Evolutionary conservation across 495 filamentous ascomycete genomes (phyloP), one percentile per base, ranked within the genome.

Genomic region (Penicillium diatomitis): DNA sequence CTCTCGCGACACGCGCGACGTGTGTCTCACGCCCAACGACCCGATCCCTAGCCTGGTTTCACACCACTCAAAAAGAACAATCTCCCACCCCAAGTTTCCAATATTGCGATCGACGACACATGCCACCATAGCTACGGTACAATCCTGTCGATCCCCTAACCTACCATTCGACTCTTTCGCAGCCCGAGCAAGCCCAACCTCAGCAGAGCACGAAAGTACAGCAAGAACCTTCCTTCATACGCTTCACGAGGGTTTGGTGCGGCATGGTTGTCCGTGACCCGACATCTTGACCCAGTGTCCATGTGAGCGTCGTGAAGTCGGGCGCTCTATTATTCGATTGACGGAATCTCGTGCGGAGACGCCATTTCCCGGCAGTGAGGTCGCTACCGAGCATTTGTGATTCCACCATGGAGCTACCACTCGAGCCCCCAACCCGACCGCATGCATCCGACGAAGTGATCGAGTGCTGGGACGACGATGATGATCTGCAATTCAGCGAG

Each of bases 401-500:
- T 20, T 1, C 20, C 20, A 20, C 20, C 20, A 82, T 85, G 82
- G 75, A 85, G 51, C 65, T 77, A 32, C 63, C 79, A 55, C 79
- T 74, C 8, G 63, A 20, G 20, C 20, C 81, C 11, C 81, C 78
- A 60, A 61, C 70, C 41, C 74, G 72, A 44, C 75, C 69, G 50
- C 67, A 72, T 38, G 73, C 73, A 11, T 8, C 29, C 28, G 75
- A 85, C 45, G 78, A 78, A 37, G 67, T 71, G 12, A 74, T 89
- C 34, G 90, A 96, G 63, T 87, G 81, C 62, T 95, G 90, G 90
- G 89, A 91, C 66, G 85, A 94, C 55, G 87, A 90, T 60, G 83
- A 81, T 55, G 76, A 95, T 56, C 66, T 92, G 47, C 81, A 90
- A 62, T 83, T 85, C 46, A 77, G 78, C 50, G 86, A 87, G 49